Percentiles rank a stretch among this genome's conserved stretches.
Evolutionary conservation across 1,284 basidiomycete species (phyloP).

Genomic region (Moniliophthora roreri): DNA sequence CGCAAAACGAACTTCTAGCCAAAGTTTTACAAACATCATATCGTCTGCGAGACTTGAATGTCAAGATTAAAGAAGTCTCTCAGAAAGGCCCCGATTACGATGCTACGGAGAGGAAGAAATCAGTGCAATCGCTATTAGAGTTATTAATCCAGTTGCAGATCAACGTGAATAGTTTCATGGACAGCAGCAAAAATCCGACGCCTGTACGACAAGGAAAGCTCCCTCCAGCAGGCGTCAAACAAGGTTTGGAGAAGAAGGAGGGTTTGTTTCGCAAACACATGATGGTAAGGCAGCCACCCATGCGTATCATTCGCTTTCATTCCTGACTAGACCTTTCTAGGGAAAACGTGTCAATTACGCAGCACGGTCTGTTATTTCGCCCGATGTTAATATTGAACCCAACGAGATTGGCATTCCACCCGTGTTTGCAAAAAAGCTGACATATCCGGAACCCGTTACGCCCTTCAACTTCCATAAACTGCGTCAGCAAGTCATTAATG

Average conservation of each 20-base stretch:
- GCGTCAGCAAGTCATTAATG: conserved; percentile 91
- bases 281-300: conserved; percentile 70
- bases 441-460: conserved; percentile 97
- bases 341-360: conserved; percentile 99
- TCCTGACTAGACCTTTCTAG: conserved; percentile 38
- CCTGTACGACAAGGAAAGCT: conserved; percentile 85
- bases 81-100: conserved; percentile 59
- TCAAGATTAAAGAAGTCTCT: conserved; percentile 62
- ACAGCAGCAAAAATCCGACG: conserved; percentile 94
- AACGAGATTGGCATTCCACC: conserved; percentile 99
- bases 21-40: conserved; percentile 84
- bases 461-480: conserved; percentile 88
- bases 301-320: conserved; percentile 4
- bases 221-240: conserved; percentile 96
- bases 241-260: conserved; percentile 98
- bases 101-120: conserved; percentile 52
- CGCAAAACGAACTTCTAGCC: conserved; percentile 93
- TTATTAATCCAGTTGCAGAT: conserved; percentile 88
- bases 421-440: conserved; percentile 95
- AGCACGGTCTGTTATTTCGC: conserved; percentile 98
- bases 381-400: conserved; percentile 99
- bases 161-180: conserved; percentile 97
- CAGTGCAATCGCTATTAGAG: conserved; percentile 78
- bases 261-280: conserved; percentile 98
- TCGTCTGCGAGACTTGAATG: conserved; percentile 78